Evolutionary conservation across 2,329 filamentous ascomycete genomes (phyloP).

Genomic region (Curvularia sp.): DNA sequence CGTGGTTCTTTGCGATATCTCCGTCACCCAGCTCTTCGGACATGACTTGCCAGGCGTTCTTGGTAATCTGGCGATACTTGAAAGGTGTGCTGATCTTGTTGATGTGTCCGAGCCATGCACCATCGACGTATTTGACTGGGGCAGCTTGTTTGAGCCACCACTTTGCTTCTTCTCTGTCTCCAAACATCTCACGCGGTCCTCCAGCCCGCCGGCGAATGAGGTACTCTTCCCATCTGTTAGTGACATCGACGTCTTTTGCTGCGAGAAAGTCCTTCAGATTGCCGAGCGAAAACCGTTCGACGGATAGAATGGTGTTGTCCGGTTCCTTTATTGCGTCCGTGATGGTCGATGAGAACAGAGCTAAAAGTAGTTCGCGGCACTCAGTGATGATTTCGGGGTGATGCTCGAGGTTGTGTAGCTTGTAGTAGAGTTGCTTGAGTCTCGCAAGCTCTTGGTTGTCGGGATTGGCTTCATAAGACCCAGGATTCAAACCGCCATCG

Average conservation of each 20-base stretch:
- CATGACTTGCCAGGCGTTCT: slow-evolving; percentile 58
- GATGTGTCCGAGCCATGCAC: slow-evolving; percentile 59
- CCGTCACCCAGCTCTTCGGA: slow-evolving; percentile 62
- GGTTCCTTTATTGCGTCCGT: slow-evolving; percentile 24
- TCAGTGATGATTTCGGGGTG: slow-evolving; percentile 46
- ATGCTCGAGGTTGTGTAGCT: slow-evolving; percentile 54
- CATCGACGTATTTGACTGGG: slow-evolving; percentile 59
- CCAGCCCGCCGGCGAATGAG: slow-evolving; percentile 46
- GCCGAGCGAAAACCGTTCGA: slow-evolving; percentile 42
- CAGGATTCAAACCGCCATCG: neutral
- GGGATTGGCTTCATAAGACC: neutral
- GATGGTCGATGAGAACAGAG: slow-evolving; percentile 48
- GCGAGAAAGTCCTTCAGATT: slow-evolving; percentile 41
- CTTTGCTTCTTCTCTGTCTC: slow-evolving; percentile 47
- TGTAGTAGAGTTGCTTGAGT: slow-evolving; percentile 50
- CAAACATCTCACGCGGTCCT: slow-evolving; percentile 48
- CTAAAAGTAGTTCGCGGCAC: slow-evolving; percentile 46
- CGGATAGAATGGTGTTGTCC: slow-evolving; percentile 40
- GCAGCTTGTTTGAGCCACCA: slow-evolving; percentile 53
- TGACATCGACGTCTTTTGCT: slow-evolving; percentile 42
- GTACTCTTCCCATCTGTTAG: slow-evolving; percentile 47
- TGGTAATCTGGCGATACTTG: slow-evolving; percentile 49
- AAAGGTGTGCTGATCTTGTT: slow-evolving; percentile 57
- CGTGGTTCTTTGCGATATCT: slow-evolving; percentile 57
- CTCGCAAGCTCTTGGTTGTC: slow-evolving; percentile 15